Percentiles rank a stretch among this genome's conserved stretches.
Evolutionary conservation across 2,329 filamentous ascomycete species (phyloP).

Genomic region (Pezicula carpinea): DNA sequence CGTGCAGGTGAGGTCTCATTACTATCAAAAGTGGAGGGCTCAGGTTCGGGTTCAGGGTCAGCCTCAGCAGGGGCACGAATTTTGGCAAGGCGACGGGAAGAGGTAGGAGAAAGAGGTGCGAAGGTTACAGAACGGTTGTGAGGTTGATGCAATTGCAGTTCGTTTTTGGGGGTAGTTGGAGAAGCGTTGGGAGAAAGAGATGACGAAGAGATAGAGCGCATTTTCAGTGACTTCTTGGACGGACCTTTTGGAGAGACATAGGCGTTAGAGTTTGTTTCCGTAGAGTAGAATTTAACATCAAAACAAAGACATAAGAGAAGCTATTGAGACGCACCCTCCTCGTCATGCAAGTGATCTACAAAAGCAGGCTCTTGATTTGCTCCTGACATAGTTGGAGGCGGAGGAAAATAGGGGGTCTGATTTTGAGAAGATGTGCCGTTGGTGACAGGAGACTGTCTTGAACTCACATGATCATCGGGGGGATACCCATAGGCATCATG

Average conservation of each 20-base stretch:
- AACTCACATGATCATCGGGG: constrained; percentile 30
- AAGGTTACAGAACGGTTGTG: constrained; percentile 27
- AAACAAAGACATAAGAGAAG: constrained; percentile 5
- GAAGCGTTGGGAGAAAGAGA: constrained; percentile 7
- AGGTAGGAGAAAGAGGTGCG: constrained; percentile 26
- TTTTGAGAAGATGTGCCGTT: constrained; percentile 2
- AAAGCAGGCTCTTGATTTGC: constrained; percentile 9
- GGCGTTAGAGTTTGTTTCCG: constrained; percentile 2
- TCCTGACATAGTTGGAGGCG: constrained; percentile 17
- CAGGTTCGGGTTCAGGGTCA: constrained; percentile 2
- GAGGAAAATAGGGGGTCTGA: constrained; percentile 20
- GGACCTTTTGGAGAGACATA: constrained; percentile 4
- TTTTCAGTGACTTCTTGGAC: constrained; percentile 8
- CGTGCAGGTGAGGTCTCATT: neutral
- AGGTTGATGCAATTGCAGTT: neutral
- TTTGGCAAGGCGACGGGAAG: constrained; percentile 16
- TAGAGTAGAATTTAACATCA: neutral
- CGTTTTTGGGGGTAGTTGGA: neutral
- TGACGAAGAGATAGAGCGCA: constrained; percentile 6
- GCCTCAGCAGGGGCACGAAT: constrained; percentile 5
- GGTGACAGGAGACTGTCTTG: constrained; percentile 12
- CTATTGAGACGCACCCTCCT: constrained; percentile 19
- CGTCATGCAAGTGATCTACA: constrained; percentile 16
- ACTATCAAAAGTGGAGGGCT: neutral
- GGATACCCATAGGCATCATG: constrained; percentile 21